Percentiles rank a stretch among this genome's conserved stretches.
phyloP scores from a whole-genome alignment of 2,329 filamentous ascomycete species.

The Colletotrichum chlorophyti region DNA sequence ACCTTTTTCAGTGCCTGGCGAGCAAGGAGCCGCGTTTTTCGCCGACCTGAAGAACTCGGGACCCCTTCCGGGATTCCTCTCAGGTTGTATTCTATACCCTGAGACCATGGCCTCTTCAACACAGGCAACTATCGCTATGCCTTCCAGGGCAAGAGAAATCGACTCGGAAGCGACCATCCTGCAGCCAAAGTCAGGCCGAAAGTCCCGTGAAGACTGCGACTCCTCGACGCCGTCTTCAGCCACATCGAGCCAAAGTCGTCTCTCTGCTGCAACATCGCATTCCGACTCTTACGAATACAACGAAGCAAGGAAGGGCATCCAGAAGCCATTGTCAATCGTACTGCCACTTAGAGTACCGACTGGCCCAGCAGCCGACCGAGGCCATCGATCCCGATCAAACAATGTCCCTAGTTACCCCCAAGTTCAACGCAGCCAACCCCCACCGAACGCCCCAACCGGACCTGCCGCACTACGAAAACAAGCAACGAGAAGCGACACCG shows the following conservation, averaged over 20 bases:
- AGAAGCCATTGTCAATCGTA: background rate
- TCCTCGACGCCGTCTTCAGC: background rate
- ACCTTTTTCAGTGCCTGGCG: too few relatives aligned
- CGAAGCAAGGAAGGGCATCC: background rate
- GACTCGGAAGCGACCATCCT: background rate
- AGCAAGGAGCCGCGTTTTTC: background rate
- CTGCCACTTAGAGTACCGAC: background rate
- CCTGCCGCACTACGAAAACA: background rate
- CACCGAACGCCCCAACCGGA: constrained; percentile 1
- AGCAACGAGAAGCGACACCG: background rate
- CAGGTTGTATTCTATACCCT: background rate
- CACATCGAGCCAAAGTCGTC: background rate
- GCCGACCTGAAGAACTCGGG: background rate
- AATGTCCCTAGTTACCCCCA: background rate
- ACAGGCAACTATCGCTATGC: background rate
- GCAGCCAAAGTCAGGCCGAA: background rate
- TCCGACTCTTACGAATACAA: background rate
- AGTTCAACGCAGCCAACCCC: constrained; percentile 8
- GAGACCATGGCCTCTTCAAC: background rate
- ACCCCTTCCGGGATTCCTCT: background rate
- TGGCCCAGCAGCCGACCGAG: background rate
- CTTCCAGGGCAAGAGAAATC: background rate
- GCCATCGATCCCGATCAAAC: constrained; percentile 11
- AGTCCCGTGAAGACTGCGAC: background rate
- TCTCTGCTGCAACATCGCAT: background rate